phyloP scores from a whole-genome alignment of 352 stramenopile genomes.

The Phytophthora pisi region DNA sequence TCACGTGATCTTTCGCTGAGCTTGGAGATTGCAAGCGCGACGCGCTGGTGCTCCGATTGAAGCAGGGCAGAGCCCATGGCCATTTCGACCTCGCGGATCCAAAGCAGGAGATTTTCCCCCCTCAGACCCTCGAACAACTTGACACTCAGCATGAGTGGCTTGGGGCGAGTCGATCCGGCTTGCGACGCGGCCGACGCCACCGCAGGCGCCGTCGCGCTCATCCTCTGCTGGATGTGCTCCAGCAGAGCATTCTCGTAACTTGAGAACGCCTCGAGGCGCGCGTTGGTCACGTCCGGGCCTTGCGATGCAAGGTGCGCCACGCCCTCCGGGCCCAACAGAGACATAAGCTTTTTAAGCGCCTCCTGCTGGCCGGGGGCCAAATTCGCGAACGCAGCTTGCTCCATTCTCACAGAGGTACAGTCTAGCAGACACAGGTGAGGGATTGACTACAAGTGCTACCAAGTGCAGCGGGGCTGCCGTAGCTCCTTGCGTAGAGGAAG shows the following conservation, averaged over 20 bases:
- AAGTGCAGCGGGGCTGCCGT: slow-evolving; percentile 1
- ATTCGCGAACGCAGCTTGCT: neutral
- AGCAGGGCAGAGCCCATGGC: slow-evolving; percentile 15
- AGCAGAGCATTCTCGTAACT: slow-evolving; percentile 9
- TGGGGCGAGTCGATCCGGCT: neutral
- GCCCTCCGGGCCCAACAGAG: neutral
- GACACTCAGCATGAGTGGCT: slow-evolving; percentile 6
- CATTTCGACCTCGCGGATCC: slow-evolving; percentile 28
- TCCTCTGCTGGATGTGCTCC: slow-evolving; percentile 1
- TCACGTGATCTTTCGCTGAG: slow-evolving; percentile 23
- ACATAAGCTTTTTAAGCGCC: neutral
- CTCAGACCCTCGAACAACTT: slow-evolving; percentile 12
- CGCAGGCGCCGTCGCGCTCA: neutral
- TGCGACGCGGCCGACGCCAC: neutral
- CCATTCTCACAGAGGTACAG: slow-evolving; percentile 1
- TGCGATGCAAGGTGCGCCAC: neutral
- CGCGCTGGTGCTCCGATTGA: slow-evolving; percentile 9
- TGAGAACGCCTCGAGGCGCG: slow-evolving; percentile 12
- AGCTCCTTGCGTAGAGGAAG: neutral
- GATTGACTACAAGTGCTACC: slow-evolving; percentile 3
- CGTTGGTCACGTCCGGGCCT: slow-evolving; percentile 1
- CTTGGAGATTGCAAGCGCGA: slow-evolving; percentile 23
- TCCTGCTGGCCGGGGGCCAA: neutral
- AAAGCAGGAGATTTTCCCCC: slow-evolving; percentile 23
- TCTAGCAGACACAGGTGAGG: neutral